A percentile compares a stretch with the other conserved stretches of the same genome.
phyloP scores from a whole-genome alignment of 805 yeast species.

The Cyberlindnera xishuangbannaensis region DNA sequence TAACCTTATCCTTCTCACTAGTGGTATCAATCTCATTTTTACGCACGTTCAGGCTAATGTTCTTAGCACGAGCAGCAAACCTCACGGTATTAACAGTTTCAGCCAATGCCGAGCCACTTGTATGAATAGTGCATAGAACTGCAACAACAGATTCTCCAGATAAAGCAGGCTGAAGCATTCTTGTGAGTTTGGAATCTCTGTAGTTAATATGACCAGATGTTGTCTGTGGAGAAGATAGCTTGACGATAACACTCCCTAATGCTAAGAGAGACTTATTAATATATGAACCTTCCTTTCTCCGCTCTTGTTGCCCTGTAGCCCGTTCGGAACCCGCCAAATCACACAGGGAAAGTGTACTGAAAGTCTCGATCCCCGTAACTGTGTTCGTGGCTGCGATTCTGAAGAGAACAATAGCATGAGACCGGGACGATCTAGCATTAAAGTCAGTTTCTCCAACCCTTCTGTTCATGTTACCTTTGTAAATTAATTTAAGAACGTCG shows the following conservation, averaged over 20 bases:
- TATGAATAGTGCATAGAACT: slow-evolving; percentile 81
- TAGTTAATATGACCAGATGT: slow-evolving; percentile 73
- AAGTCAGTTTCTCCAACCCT: slow-evolving; percentile 86
- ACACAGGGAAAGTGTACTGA: slow-evolving; percentile 74
- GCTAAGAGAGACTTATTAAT: slow-evolving; percentile 90
- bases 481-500: slow-evolving; percentile 56
- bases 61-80: slow-evolving; percentile 91
- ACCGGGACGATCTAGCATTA: slow-evolving; percentile 81
- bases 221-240: slow-evolving; percentile 38
- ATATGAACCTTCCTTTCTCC: slow-evolving; percentile 90
- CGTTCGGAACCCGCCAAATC: slow-evolving; percentile 97
- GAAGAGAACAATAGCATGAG: slow-evolving; percentile 84
- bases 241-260: slow-evolving; percentile 85
- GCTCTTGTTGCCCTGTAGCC: slow-evolving; percentile 57
- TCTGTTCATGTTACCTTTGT: slow-evolving; percentile 66
- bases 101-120: slow-evolving; percentile 51
- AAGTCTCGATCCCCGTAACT: slow-evolving; percentile 30
- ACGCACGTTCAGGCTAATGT: slow-evolving; percentile 65
- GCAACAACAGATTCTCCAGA: slow-evolving; percentile 82
- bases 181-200: slow-evolving; percentile 87
- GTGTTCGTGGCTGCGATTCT: slow-evolving; percentile 43
- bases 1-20: slow-evolving; percentile 42
- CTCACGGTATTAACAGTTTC: slow-evolving; percentile 85
- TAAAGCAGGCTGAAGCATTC: slow-evolving; percentile 86
- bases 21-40: slow-evolving; percentile 36